A percentile compares a stretch with the other conserved stretches of the same genome.
Evolutionary conservation across 1,284 basidiomycete genomes (phyloP).

Genomic region (Ustilago shanxiensis): DNA sequence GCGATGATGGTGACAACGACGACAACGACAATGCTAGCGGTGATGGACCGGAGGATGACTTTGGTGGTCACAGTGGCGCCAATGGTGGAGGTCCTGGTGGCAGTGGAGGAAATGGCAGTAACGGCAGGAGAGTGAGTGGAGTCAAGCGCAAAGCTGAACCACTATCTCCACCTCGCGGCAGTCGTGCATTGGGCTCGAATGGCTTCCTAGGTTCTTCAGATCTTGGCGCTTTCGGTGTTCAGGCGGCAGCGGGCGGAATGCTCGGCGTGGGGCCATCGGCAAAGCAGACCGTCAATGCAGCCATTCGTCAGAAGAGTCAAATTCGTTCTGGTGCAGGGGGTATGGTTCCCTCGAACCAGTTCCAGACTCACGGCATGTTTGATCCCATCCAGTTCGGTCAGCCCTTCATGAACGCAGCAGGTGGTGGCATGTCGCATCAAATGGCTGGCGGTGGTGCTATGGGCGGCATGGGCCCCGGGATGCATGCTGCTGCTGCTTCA

Average conservation of each 20-base stretch:
- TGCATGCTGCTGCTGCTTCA: background rate
- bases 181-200: background rate
- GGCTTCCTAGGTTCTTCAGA: background rate
- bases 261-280: slow-evolving; percentile 22
- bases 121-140: slow-evolving; percentile 12
- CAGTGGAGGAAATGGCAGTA: slow-evolving; percentile 3
- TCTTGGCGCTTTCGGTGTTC: slow-evolving; percentile 3
- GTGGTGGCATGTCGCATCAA: slow-evolving; percentile 11
- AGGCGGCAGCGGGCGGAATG: background rate
- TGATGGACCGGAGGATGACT: slow-evolving; percentile 17
- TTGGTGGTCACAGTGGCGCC: slow-evolving; percentile 2
- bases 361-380: background rate
- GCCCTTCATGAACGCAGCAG: slow-evolving; percentile 7
- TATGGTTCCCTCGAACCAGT: background rate
- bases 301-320: slow-evolving; percentile 42
- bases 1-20: slow-evolving; percentile 28
- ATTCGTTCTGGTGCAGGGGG: background rate
- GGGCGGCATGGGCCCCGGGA: background rate
- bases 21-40: slow-evolving; percentile 27
- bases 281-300: slow-evolving; percentile 44
- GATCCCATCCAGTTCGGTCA: slow-evolving; percentile 16
- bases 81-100: slow-evolving; percentile 14
- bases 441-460: slow-evolving; percentile 2
- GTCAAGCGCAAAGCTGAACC: slow-evolving; percentile 37
- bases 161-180: slow-evolving; percentile 13